These are phyloP conservation scores for Pouteria campechiana DNA, from an alignment of 179 eudicot species.

Conservation along the genomic window DNA sequence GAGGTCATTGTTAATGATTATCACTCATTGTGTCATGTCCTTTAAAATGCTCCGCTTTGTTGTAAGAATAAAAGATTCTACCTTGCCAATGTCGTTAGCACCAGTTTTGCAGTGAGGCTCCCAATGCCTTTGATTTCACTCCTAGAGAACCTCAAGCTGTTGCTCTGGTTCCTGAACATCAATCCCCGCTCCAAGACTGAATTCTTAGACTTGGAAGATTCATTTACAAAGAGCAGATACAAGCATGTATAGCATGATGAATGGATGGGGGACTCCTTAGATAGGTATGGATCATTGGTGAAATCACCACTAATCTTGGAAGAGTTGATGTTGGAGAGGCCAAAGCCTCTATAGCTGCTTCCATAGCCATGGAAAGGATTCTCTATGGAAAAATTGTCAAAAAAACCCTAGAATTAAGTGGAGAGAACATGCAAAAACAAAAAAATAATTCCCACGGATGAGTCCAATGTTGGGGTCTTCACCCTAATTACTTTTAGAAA, in stretches of 20 bases:
- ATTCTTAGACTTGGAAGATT: conserved; percentile 5
- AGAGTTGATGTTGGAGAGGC: conserved; percentile 4
- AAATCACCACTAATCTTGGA: too few species aligned
- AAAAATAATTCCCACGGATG: too few species aligned
- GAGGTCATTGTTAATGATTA: too few species aligned
- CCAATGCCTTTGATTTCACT: conserved; percentile 2
- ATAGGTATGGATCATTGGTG: conserved; percentile 7
- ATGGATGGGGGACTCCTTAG: conserved; percentile 8
- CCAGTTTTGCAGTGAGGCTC: conserved; percentile 6
- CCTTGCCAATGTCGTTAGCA: conserved; percentile 8
- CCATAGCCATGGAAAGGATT: conserved; percentile 28
- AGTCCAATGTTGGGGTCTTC: too few species aligned
- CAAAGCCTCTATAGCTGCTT: conserved; percentile 13
- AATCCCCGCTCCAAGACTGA: conserved; percentile 1
- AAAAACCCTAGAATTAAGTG: too few species aligned
- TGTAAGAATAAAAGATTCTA: conserved; percentile 11
- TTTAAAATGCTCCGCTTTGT: conserved; percentile 21
- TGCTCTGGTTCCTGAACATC: conserved; percentile 9
- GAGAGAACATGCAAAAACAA: too few species aligned
- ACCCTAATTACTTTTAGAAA: too few species aligned
- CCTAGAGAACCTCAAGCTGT: not conserved
- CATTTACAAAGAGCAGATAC: conserved; percentile 4
- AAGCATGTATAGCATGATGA: conserved; percentile 10
- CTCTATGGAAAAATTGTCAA: too few species aligned
- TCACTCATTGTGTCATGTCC: too few species aligned